A percentile compares a stretch with the other conserved stretches of the same genome.
These are phyloP conservation scores for Pyrus betulifolia DNA, from an alignment of 306 rosid species.

Conservation along the genomic window DNA sequence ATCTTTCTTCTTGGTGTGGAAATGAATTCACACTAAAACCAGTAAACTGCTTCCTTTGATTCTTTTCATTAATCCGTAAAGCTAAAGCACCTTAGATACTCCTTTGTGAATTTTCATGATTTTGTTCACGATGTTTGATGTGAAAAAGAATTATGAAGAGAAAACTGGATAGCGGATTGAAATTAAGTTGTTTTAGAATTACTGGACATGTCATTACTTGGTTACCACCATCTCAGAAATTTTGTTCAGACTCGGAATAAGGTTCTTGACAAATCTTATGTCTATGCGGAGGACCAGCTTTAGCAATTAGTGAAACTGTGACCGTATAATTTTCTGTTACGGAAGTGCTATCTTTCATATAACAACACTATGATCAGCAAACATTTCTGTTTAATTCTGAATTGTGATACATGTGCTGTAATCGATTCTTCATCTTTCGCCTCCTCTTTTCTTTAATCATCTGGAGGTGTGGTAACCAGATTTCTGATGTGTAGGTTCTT, in stretches of 20 bases:
- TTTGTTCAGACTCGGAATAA: background rate
- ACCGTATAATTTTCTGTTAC: background rate
- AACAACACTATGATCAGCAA: background rate
- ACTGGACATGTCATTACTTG: background rate
- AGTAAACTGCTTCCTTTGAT: background rate
- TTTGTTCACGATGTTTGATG: background rate
- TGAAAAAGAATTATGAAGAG: background rate
- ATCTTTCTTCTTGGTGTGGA: background rate
- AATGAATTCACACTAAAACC: background rate
- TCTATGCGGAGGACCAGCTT: background rate
- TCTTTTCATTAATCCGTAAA: background rate
- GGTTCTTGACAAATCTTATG: background rate
- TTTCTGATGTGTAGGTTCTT: conserved; percentile 62
- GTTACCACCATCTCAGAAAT: background rate
- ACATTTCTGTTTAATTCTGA: too few relatives aligned
- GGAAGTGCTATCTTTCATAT: background rate
- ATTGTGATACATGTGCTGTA: background rate
- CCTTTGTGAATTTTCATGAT: background rate
- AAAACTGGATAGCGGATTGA: background rate
- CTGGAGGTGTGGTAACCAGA: conserved; percentile 23
- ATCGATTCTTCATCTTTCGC: background rate
- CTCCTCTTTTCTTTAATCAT: background rate
- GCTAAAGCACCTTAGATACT: background rate
- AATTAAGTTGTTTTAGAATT: background rate
- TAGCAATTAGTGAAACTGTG: background rate